phyloP scores from a whole-genome alignment of 805 yeast genomes.

The Millerozyma miso region DNA sequence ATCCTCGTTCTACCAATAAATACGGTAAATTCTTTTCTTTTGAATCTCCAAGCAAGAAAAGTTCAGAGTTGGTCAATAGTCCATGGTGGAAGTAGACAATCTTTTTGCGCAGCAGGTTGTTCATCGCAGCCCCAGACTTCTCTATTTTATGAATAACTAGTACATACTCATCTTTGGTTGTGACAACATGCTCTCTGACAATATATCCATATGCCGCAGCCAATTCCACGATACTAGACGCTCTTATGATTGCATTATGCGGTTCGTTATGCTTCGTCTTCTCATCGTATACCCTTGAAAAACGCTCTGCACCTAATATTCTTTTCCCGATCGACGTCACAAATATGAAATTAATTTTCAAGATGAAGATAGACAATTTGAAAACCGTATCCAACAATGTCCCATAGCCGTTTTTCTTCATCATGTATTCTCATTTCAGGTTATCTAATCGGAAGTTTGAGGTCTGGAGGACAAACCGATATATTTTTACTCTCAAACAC shows the following conservation, averaged over 20 bases:
- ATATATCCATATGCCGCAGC: constrained; percentile 20
- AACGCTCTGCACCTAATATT: background rate
- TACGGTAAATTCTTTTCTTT: constrained; percentile 20
- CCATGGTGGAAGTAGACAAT: constrained; percentile 33
- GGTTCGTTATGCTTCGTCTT: background rate
- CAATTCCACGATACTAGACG: constrained; percentile 20
- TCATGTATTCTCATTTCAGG: background rate
- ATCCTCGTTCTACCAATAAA: constrained; percentile 18
- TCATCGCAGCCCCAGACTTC: constrained; percentile 3
- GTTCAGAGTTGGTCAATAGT: constrained; percentile 28
- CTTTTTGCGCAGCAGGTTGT: constrained; percentile 2
- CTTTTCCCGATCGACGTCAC: background rate
- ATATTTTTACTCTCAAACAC: background rate
- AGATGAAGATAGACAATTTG: background rate
- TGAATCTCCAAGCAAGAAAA: constrained; percentile 28
- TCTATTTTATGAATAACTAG: constrained; percentile 26
- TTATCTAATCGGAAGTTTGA: background rate
- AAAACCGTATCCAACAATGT: constrained; percentile 1
- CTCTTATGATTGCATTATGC: constrained; percentile 7
- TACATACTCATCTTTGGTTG: constrained; percentile 25
- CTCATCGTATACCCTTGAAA: background rate
- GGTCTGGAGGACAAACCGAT: background rate
- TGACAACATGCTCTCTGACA: constrained; percentile 26
- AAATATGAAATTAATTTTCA: background rate
- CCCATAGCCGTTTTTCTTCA: background rate